These are phyloP conservation scores for Ogataea populi-albae DNA, from an alignment of 805 yeast species.

Conservation along the genomic window DNA sequence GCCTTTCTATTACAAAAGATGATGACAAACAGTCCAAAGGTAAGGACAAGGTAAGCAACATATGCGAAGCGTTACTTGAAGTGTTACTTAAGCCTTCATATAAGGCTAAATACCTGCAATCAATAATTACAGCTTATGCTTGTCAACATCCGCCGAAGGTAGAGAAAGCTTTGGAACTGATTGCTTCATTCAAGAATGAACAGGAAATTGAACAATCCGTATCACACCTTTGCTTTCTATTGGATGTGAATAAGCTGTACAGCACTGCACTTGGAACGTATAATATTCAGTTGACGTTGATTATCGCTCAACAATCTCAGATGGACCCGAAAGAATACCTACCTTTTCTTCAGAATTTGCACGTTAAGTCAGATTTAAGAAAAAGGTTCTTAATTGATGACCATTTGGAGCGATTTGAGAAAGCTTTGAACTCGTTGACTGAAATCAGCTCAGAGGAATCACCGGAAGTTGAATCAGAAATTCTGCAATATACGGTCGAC, in stretches of 20 bases:
- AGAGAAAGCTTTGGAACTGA: constrained; percentile 65
- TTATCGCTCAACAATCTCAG: constrained; percentile 93
- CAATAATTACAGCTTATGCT: constrained; percentile 87
- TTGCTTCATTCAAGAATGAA: constrained; percentile 48
- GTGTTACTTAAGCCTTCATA: constrained; percentile 53
- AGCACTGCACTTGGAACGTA: constrained; percentile 77
- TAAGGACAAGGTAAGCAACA: constrained; percentile 58
- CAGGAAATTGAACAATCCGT: constrained; percentile 58
- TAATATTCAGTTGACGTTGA: constrained; percentile 74
- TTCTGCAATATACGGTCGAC: constrained; percentile 61
- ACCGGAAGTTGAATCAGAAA: constrained; percentile 47
- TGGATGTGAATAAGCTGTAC: constrained; percentile 83
- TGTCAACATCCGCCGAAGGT: constrained; percentile 87
- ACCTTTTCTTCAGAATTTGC: constrained; percentile 82
- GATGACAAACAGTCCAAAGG: constrained; percentile 18
- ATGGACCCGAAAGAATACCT: constrained; percentile 96
- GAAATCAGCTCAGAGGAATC: constrained; percentile 40
- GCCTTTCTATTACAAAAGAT: too few species aligned
- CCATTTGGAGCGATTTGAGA: constrained; percentile 59
- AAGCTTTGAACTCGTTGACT: constrained; percentile 66
- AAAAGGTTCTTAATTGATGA: constrained; percentile 78
- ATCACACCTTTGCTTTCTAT: constrained; percentile 83
- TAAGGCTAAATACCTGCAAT: constrained; percentile 60
- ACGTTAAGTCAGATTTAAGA: constrained; percentile 63
- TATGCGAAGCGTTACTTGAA: constrained; percentile 68